phyloP scores from a whole-genome alignment of 352 stramenopile genomes.

The Phytophthora macrochlamydospora region DNA sequence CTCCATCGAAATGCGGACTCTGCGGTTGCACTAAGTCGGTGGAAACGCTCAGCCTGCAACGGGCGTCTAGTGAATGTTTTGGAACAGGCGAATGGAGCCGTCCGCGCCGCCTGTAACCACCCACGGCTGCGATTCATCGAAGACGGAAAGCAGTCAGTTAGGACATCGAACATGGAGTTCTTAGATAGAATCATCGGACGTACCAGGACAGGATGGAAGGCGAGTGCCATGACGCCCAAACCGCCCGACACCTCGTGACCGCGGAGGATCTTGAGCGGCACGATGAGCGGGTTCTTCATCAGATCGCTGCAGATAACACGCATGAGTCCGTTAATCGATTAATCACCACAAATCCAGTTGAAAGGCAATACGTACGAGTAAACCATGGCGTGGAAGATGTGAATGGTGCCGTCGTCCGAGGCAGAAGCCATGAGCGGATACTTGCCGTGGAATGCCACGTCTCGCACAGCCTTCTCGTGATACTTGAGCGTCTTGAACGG shows the following conservation, averaged over 20 bases:
- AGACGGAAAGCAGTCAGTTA: no score
- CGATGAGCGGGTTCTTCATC: slow-evolving; percentile 99
- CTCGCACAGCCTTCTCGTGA: slow-evolving; percentile 96
- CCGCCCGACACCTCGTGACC: slow-evolving; percentile 94
- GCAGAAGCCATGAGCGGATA: slow-evolving; percentile 99
- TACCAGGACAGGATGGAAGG: slow-evolving; percentile 98
- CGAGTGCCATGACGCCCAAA: slow-evolving; percentile 94
- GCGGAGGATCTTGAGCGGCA: slow-evolving; percentile 99
- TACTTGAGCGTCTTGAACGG: slow-evolving; percentile 99
- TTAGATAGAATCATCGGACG: slow-evolving; percentile 12
- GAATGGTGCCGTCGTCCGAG: slow-evolving; percentile 98
- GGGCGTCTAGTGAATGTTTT: slow-evolving; percentile 93
- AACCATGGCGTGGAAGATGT: slow-evolving; percentile 99
- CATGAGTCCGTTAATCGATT: slow-evolving; percentile 14
- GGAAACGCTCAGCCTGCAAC: slow-evolving; percentile 9
- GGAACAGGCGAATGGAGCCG: slow-evolving; percentile 95
- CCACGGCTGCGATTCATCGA: slow-evolving; percentile 67
- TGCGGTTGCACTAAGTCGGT: neutral
- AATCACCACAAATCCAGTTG: slow-evolving; percentile 11
- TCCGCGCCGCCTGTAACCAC: slow-evolving; percentile 95
- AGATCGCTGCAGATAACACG: slow-evolving; percentile 84
- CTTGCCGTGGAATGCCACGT: slow-evolving; percentile 93
- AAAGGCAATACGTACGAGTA: slow-evolving; percentile 90
- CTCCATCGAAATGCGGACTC: neutral
- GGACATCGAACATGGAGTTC: no score